These are phyloP conservation scores for Chlamydomonas incerta DNA, from an alignment of 139 green algal species.

Conservation along the genomic window DNA sequence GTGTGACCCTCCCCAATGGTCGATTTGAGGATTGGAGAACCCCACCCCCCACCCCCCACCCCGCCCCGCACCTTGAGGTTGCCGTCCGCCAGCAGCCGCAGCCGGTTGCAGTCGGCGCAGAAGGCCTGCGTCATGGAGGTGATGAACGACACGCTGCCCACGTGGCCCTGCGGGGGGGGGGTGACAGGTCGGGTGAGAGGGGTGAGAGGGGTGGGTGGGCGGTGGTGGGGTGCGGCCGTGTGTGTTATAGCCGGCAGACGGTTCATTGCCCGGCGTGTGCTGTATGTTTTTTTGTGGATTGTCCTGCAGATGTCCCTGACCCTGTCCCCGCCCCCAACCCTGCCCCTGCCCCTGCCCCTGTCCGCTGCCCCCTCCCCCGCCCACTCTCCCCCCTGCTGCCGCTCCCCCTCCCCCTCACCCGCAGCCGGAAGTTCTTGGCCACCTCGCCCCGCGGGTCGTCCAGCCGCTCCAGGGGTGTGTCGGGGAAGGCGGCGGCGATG, in stretches of 20 bases:
- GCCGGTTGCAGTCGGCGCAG: conserved; percentile 92
- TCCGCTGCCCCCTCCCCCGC: background rate
- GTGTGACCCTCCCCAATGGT: no score
- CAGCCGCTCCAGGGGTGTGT: conserved; percentile 54
- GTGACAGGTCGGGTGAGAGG: background rate
- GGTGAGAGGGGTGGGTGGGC: background rate
- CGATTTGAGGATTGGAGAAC: no score
- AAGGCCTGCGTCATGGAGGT: conserved; percentile 98
- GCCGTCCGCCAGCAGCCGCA: conserved; percentile 96
- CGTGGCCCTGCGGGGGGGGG: conserved; percentile 59
- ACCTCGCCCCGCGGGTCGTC: conserved; percentile 86
- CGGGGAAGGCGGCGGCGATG: conserved; percentile 18
- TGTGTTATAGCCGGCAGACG: no score
- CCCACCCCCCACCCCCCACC: no score
- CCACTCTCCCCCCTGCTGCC: background rate
- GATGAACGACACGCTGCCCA: conserved; percentile 93
- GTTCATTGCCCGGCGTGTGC: no score
- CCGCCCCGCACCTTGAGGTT: conserved; percentile 81
- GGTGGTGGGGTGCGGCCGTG: background rate
- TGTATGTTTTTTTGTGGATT: no score
- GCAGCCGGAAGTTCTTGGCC: conserved; percentile 93
- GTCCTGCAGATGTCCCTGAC: no score
- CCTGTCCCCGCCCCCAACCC: no score
- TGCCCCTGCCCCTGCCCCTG: background rate
- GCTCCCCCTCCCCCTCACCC: background rate